phyloP scores from a whole-genome alignment of 805 yeast species.

The Ogataea nakhonphanomensis region DNA sequence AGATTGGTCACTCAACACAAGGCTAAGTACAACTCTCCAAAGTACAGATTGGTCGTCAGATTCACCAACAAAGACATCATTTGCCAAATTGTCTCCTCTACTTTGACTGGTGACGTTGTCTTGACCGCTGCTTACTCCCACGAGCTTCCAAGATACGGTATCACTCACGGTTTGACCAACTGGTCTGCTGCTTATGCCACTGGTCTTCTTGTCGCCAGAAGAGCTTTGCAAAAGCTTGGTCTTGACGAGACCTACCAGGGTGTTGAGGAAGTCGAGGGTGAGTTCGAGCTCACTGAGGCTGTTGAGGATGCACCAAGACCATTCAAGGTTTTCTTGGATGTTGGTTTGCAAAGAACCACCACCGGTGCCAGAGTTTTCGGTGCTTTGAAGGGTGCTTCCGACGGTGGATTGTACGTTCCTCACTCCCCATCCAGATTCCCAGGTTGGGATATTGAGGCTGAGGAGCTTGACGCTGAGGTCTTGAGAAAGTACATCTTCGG shows the following conservation, averaged over 20 bases:
- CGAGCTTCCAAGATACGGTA: slow-evolving; percentile 97
- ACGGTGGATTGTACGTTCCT: slow-evolving; percentile 99
- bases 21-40: slow-evolving; percentile 99
- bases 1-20: slow-evolving; percentile 99
- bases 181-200: slow-evolving; percentile 99
- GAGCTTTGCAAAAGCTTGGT: slow-evolving; percentile 96
- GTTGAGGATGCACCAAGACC: slow-evolving; percentile 99
- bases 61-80: slow-evolving; percentile 99
- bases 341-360: slow-evolving; percentile 99
- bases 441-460: slow-evolving; percentile 98
- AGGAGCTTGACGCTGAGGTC: slow-evolving; percentile 96
- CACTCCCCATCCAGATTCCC: slow-evolving; percentile 99
- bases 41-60: slow-evolving; percentile 99
- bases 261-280: slow-evolving; percentile 99
- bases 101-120: slow-evolving; percentile 95
- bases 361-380: slow-evolving; percentile 99
- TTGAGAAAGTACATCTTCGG: slow-evolving; percentile 99
- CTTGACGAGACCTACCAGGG: slow-evolving; percentile 97
- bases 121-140: slow-evolving; percentile 98
- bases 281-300: slow-evolving; percentile 96
- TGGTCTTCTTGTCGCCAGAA: slow-evolving; percentile 98
- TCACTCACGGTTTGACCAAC: slow-evolving; percentile 98
- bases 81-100: slow-evolving; percentile 95
- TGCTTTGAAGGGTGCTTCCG: slow-evolving; percentile 99
- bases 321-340: slow-evolving; percentile 98